Evolutionary conservation across 2,329 filamentous ascomycete species (phyloP), one percentile per base, ranked within the genome.

Genomic region (Verticillium albo-atrum): DNA sequence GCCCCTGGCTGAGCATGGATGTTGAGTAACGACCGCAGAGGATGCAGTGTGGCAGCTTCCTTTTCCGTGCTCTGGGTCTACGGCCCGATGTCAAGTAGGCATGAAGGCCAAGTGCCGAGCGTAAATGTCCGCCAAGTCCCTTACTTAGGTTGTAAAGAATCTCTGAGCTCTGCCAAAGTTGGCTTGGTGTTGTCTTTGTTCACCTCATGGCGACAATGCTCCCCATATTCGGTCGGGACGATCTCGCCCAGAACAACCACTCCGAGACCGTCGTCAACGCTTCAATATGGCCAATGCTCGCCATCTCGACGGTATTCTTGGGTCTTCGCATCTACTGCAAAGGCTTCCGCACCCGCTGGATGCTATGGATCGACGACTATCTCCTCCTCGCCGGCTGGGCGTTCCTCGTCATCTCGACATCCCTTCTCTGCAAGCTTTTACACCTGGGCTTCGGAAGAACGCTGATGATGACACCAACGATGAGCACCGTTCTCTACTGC

Each of bases 311-410:
- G 12, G 6, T 56, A 26, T 56, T 56, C 54, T 25, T 56, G 15
- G 34, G 23, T 14, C 54, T 56, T 1, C 32, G 54, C 14, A 15
- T 56, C 54, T 56, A 56, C 35, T 73, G 9, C 71, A 71, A 68
- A 69, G 30, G 27, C n/a, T 12, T 27, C 10, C 54, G 54, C 6
- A 23, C 23, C 4, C 52, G 52, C 5, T 54, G 34, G 54, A 35
- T 54, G 52, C 20, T 54, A 17, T 54, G 52, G 52, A 10, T 68
- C 68, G 70, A 72, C 58, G 71, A 73, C 57, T 64, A 68, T 55
- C 58, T 71, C 25, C 64, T 73, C 25, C 59, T 68, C 6, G 59
- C 55, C 2, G 65, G 71, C 1, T 74, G 68, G 69, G 68, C 9
- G 6, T 62, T 61, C 20, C 58, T 62, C 9, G 27, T 58, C 4